phyloP scores from a whole-genome alignment of 2,329 filamentous ascomycete species.

The Xylaria sp. region DNA sequence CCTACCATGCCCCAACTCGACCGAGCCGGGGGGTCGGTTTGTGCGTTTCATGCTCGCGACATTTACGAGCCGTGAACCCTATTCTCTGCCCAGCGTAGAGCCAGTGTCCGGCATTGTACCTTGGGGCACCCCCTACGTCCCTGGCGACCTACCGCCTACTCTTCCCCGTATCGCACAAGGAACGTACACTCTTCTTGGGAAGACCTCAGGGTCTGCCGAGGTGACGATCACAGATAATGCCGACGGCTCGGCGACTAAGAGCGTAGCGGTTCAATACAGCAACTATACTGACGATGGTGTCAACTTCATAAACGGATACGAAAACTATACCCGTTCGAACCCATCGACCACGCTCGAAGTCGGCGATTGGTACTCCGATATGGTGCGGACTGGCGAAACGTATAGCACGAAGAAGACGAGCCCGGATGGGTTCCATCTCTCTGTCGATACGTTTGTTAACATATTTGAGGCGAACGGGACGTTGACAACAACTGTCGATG shows the following conservation, averaged over 20 bases:
- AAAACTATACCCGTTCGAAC: conserved; percentile 43
- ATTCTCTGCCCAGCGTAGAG: not conserved
- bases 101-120: conserved; percentile 34
- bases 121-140: conserved; percentile 51
- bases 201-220: conserved; percentile 39
- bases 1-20: conserved; percentile 55
- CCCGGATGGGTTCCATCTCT: conserved; percentile 3
- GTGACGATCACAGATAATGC: conserved; percentile 38
- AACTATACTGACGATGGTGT: conserved; percentile 53
- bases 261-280: conserved; percentile 51
- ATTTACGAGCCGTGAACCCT: conserved; percentile 42
- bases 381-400: not conserved
- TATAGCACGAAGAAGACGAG: conserved; percentile 13
- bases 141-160: conserved; percentile 7
- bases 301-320: conserved; percentile 50
- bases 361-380: conserved; percentile 13
- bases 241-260: conserved; percentile 34
- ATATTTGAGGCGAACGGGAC: conserved; percentile 16
- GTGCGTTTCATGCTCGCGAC: conserved; percentile 57
- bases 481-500: conserved; percentile 9
- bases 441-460: conserved; percentile 2
- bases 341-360: not conserved
- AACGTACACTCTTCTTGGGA: conserved; percentile 38
- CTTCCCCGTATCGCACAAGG: conserved; percentile 19
- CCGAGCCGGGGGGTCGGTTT: conserved; percentile 52